These are phyloP conservation scores for Xylariaceae sp. DNA, from an alignment of 2,329 filamentous ascomycete genomes.

Conservation along the genomic window DNA sequence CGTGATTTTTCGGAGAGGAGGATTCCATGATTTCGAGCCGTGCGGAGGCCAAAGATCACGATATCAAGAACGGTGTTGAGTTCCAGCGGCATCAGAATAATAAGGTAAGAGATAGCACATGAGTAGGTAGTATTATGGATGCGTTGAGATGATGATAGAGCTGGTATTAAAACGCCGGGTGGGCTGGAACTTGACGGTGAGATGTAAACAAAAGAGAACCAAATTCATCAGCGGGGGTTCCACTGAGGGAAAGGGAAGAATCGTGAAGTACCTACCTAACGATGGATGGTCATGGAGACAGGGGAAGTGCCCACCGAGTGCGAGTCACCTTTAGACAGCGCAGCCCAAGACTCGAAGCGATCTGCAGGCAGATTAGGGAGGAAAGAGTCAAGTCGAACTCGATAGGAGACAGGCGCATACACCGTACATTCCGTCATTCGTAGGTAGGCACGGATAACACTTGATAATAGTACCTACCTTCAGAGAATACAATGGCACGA, in stretches of 20 bases:
- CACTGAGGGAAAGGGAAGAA: background rate
- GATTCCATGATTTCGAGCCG: background rate
- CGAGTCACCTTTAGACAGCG: background rate
- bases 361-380: background rate
- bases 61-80: too few species aligned
- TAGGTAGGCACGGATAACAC: too few species aligned
- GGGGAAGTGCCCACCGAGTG: background rate
- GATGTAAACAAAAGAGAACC: background rate
- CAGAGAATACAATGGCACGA: too few species aligned
- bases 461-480: too few species aligned
- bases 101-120: background rate
- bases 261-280: background rate
- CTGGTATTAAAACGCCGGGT: too few species aligned
- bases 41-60: background rate
- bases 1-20: background rate
- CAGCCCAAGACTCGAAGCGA: background rate
- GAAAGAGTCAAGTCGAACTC: background rate
- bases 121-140: background rate
- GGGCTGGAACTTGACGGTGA: too few species aligned
- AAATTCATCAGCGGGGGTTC: background rate
- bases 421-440: too few species aligned
- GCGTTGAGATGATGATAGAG: too few species aligned
- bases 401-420: too few species aligned
- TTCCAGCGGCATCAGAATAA: too few species aligned
- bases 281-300: background rate